phyloP scores from a whole-genome alignment of 495 filamentous ascomycete species.

The Lindgomyces ingoldianus region DNA sequence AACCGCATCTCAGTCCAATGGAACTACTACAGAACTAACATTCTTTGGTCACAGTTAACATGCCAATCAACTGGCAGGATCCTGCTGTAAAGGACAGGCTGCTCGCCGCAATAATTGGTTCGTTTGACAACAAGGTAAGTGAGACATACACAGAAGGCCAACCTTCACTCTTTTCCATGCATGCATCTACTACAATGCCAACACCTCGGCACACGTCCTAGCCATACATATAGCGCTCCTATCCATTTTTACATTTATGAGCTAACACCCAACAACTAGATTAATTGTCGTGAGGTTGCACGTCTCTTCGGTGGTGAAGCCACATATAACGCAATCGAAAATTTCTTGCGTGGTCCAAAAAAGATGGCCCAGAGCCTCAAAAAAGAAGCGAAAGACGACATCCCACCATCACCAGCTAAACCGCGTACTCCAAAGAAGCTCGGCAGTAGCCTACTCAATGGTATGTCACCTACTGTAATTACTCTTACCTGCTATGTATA shows the following conservation, averaged over 20 bases:
- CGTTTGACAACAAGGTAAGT: slow-evolving; percentile 21
- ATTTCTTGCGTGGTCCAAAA: slow-evolving; percentile 17
- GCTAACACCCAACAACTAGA: slow-evolving; percentile 9
- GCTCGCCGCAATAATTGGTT: slow-evolving; percentile 30
- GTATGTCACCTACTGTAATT: background rate
- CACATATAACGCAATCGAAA: slow-evolving; percentile 35
- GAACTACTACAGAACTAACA: too few relatives aligned
- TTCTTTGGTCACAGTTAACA: background rate
- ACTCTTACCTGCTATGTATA: background rate
- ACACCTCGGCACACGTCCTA: too few relatives aligned
- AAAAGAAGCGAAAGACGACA: background rate
- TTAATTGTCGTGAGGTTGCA: slow-evolving; percentile 31
- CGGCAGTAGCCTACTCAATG: background rate
- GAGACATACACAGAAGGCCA: too few relatives aligned
- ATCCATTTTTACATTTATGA: too few relatives aligned
- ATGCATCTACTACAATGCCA: too few relatives aligned
- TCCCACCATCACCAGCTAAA: background rate
- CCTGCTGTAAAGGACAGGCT: slow-evolving; percentile 17
- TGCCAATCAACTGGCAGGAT: slow-evolving; percentile 33
- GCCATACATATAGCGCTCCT: too few relatives aligned
- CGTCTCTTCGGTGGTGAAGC: slow-evolving; percentile 27
- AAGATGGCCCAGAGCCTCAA: slow-evolving; percentile 21
- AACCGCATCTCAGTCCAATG: background rate
- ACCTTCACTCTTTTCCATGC: too few relatives aligned
- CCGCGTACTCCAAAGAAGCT: slow-evolving; percentile 7